Evolutionary conservation across 2,329 filamentous ascomycete species (phyloP).

Genomic region (Leptographium galeiforme): DNA sequence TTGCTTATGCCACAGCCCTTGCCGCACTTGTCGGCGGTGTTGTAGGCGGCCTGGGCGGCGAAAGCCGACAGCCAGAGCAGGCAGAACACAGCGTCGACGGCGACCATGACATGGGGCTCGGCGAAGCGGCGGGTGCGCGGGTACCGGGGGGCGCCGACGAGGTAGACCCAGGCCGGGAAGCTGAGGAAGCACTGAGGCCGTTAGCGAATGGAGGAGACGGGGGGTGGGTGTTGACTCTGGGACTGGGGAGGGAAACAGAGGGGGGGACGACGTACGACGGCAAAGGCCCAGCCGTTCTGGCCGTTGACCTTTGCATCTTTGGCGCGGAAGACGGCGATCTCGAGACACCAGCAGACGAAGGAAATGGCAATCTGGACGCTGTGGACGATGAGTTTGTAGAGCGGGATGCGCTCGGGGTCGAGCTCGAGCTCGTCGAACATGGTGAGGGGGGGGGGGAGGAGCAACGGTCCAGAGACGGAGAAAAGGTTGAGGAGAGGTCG

Average conservation of each 20-base stretch:
- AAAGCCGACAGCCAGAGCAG: conserved; percentile 56
- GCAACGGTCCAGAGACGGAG: too few relatives aligned
- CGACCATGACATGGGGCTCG: conserved; percentile 47
- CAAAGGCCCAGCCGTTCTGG: conserved; percentile 50
- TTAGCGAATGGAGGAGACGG: too few relatives aligned
- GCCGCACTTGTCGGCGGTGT: conserved; percentile 40
- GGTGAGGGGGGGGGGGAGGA: neutral
- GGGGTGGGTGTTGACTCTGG: too few relatives aligned
- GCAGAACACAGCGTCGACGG: conserved; percentile 41
- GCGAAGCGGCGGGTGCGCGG: conserved; percentile 47
- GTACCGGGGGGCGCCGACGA: conserved; percentile 51
- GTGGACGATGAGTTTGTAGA: conserved; percentile 45
- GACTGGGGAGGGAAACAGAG: neutral
- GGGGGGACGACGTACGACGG: conserved; percentile 33
- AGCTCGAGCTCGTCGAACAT: conserved; percentile 37
- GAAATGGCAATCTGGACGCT: conserved; percentile 38
- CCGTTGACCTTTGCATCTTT: conserved; percentile 36
- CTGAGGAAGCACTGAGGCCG: conserved; percentile 46
- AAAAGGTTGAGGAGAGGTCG: too few relatives aligned
- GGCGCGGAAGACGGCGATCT: conserved; percentile 44
- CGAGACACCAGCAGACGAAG: conserved; percentile 43
- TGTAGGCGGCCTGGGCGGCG: conserved; percentile 51
- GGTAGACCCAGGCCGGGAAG: conserved; percentile 50
- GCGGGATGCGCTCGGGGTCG: conserved; percentile 39
- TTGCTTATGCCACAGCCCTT: conserved; percentile 47